Base-by-base conservation (phyloP, 768 basidiomycete species). In the Macrocybe gigantea region DNA sequence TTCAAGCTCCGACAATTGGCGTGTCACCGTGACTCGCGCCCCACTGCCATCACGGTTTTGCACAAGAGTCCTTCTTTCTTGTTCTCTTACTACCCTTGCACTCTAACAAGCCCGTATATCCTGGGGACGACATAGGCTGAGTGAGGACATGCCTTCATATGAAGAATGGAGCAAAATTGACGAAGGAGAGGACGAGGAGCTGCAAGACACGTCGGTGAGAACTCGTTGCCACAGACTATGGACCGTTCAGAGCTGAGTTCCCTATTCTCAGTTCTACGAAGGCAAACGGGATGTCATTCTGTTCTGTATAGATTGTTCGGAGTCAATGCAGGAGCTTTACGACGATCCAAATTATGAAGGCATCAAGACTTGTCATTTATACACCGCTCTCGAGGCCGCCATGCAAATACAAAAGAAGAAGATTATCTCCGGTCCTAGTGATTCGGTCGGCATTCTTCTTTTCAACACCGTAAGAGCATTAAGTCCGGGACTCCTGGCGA, bases 261-360 rank as follows among this genome's bases (percentile, higher is more conserved):
- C 22, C 46, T n/a, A 37, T 41, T 45, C 33, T 39, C 42, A 88
- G 87, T 73, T 74, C 49, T 77, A 79, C 52, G 88, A 90, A 52
- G 80, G 80, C 44, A 83, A 84, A 54, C 79, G 79, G 51, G 93
- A 97, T 57, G 88, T 93, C 32, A 85, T 95, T 40, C 67, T 98
- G n/a, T 96, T 97, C 69, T 89, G 88, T 63, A 91, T 99, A 49
- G 94, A 99, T 65, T 92, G 90, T 52, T 95, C 94, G 0, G 72
- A 79, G 46, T 89, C 91, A 8, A 97, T 98, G 95, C 83, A 88
- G 22, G 72, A 71, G 34, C 77, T 85, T 38, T 73, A 72, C 42
- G 83, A 86, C 22, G 80, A 85, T 56, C 78, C 79, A 8, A 68
- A 71, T 46, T 77, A 83, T 49, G 79, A 89, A 65, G 77, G 82